phyloP scores from a whole-genome alignment of 345 rosid genomes.

The Citrus inodora region DNA sequence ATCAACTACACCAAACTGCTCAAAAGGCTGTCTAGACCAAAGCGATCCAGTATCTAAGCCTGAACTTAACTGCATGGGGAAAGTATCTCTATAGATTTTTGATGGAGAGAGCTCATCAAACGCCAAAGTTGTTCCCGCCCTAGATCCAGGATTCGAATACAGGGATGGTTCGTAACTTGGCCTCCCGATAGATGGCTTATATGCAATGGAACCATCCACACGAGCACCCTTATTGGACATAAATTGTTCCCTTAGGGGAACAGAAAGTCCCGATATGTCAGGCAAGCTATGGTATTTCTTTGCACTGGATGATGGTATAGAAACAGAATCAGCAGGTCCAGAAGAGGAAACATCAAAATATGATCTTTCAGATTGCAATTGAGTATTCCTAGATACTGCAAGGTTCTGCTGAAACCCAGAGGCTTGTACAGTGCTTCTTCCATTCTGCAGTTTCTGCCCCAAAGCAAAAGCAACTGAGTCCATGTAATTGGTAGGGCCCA shows the following conservation, averaged over 20 bases:
- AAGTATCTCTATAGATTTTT: slow-evolving; percentile 48
- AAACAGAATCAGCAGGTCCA: slow-evolving; percentile 38
- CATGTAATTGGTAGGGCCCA: slow-evolving; percentile 48
- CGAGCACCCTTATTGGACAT: slow-evolving; percentile 44
- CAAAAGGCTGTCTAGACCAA: slow-evolving; percentile 95
- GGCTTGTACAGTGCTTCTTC: slow-evolving; percentile 48
- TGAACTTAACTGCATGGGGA: slow-evolving; percentile 32
- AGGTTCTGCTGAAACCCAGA: slow-evolving; percentile 64
- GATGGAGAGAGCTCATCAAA: slow-evolving; percentile 52
- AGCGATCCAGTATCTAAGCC: slow-evolving; percentile 61
- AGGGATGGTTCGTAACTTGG: slow-evolving; percentile 43
- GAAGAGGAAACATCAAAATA: slow-evolving; percentile 43
- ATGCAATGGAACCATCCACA: slow-evolving; percentile 56
- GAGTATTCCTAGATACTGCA: slow-evolving; percentile 48
- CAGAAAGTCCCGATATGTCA: slow-evolving; percentile 69
- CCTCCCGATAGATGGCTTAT: slow-evolving; percentile 48
- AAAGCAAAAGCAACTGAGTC: slow-evolving; percentile 50
- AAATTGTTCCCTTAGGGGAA: slow-evolving; percentile 51
- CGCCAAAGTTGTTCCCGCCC: slow-evolving; percentile 41
- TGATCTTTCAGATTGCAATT: slow-evolving; percentile 49
- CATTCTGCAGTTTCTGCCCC: slow-evolving; percentile 66
- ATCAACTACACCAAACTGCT: slow-evolving; percentile 90
- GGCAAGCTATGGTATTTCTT: slow-evolving; percentile 93
- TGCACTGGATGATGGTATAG: slow-evolving; percentile 40
- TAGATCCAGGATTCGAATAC: slow-evolving; percentile 48